Evolutionary conservation across 148 eudicot genomes (phyloP), one percentile per base, ranked within the genome.

Genomic region (Rhododendron kiyosumense): DNA sequence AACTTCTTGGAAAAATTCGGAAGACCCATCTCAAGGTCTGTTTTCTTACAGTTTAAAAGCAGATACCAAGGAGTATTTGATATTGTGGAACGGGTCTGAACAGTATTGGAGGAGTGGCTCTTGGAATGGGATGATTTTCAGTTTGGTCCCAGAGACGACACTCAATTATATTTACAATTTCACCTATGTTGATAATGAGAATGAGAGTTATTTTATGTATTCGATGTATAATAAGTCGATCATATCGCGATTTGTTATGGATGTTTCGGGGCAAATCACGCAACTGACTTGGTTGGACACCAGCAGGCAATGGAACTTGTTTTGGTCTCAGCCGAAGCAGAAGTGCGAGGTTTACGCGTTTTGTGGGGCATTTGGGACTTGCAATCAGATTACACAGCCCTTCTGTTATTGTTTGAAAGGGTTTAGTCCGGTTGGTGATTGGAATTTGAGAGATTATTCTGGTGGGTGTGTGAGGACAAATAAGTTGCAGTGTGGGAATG

Each of bases 161-260:
- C 36, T 38, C 85, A 92, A 89, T 84, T 89, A 82, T 81, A 87
- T 85, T 1, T 93, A 85, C 51, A 84, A 93, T 79, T 93, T 92
- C 41, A 92, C 90, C 84, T 93, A 88, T 87, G 26, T 84, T 20
- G 83, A 87, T 54, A 89, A 92, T 54, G 65, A 20, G 4, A 90
- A 93, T 79, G 93, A 92, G 91, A 93, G 92, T 71, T 93, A 92
- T 84, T 93, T 93, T 59, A 90, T 86, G 2, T 92, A 90, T 81
- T 84, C 87, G 48, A 59, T 91, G 24, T 81, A 85, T n/a, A n/a
- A n/a, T n/a, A n/a, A n/a, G n/a, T n/a, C 41, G 71, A 91, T 57
- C 69, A 86, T 91, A 48, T 88, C 95, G 3, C 88, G 93, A 83
- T 91, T 92, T 49, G 79, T 90, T 30, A 89, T 93, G 92, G 91